A percentile compares a stretch with the other conserved stretches of the same genome.
Conservation (phyloP, 140 eudicot species). For the Flaveria floridana region DNA sequence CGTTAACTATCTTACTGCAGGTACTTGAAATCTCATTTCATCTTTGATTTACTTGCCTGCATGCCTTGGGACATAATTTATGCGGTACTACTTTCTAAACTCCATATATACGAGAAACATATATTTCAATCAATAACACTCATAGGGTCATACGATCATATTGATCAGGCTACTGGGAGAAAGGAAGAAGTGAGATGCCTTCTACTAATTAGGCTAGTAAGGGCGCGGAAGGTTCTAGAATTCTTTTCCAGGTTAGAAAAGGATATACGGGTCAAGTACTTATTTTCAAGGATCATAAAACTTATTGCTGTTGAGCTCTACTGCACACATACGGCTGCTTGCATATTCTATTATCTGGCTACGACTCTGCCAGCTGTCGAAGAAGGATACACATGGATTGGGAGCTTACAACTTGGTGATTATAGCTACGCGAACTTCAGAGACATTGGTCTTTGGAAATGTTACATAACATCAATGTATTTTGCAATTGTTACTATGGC, state of each 20-base stretch:
- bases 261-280: slow-evolving; percentile 77
- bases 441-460: slow-evolving; percentile 75
- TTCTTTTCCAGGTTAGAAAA: slow-evolving; percentile 60
- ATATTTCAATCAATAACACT: neutral
- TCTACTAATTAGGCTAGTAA: slow-evolving; percentile 62
- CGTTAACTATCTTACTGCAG: slow-evolving; percentile 37
- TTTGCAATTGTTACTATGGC: slow-evolving; percentile 91
- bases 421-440: slow-evolving; percentile 74
- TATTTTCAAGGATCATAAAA: slow-evolving; percentile 72
- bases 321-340: slow-evolving; percentile 97
- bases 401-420: slow-evolving; percentile 79
- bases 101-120: neutral
- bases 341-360: slow-evolving; percentile 87
- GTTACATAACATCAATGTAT: slow-evolving; percentile 70
- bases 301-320: slow-evolving; percentile 79
- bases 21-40: slow-evolving; percentile 73
- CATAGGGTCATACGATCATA: neutral
- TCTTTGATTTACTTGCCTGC: slow-evolving; percentile 71
- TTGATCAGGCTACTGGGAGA: slow-evolving; percentile 54
- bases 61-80: slow-evolving; percentile 89
- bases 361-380: slow-evolving; percentile 65
- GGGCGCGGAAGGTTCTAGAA: slow-evolving; percentile 59
- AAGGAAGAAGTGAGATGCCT: slow-evolving; percentile 78
- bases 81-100: slow-evolving; percentile 42
- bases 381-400: slow-evolving; percentile 97